These are phyloP conservation scores for Boletus smithii DNA, from an alignment of 1,284 basidiomycete species.

Conservation along the genomic window DNA sequence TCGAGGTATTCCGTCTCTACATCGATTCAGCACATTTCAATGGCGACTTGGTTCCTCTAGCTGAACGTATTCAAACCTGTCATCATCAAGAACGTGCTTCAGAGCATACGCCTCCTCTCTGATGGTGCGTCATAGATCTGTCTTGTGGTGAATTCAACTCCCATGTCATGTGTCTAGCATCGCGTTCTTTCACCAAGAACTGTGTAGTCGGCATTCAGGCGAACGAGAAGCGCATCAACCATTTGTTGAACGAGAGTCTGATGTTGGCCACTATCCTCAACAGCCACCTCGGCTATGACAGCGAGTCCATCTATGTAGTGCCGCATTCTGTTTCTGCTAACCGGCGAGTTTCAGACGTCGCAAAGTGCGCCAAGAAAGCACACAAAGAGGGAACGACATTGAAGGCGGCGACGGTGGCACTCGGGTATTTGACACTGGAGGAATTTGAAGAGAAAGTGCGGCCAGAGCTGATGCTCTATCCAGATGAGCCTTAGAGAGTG, in stretches of 20 bases:
- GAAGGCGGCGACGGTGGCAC: slow-evolving; percentile 88
- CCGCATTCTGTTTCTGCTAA: slow-evolving; percentile 15
- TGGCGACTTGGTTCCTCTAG: slow-evolving; percentile 38
- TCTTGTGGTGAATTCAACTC: background rate
- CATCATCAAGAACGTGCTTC: slow-evolving; percentile 95
- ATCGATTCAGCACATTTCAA: background rate
- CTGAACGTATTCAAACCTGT: slow-evolving; percentile 99
- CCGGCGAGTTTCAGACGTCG: slow-evolving; percentile 67
- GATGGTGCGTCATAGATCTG: slow-evolving; percentile 59
- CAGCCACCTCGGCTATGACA: slow-evolving; percentile 91
- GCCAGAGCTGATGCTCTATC: slow-evolving; percentile 86
- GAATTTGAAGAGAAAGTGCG: slow-evolving; percentile 96
- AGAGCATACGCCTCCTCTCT: slow-evolving; percentile 89
- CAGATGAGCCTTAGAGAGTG: slow-evolving; percentile 46
- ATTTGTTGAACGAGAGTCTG: slow-evolving; percentile 89
- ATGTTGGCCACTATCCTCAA: slow-evolving; percentile 97
- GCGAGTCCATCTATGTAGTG: slow-evolving; percentile 49
- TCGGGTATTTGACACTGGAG: slow-evolving; percentile 84
- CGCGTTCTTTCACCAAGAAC: slow-evolving; percentile 93
- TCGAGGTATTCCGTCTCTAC: slow-evolving; percentile 62
- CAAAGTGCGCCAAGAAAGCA: slow-evolving; percentile 98
- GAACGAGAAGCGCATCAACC: slow-evolving; percentile 90
- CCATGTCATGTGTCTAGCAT: slow-evolving; percentile 42
- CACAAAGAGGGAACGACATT: slow-evolving; percentile 97
- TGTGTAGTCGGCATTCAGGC: slow-evolving; percentile 96